Base-by-base conservation (phyloP, 768 basidiomycete species). In the Psilocybe sp. region DNA sequence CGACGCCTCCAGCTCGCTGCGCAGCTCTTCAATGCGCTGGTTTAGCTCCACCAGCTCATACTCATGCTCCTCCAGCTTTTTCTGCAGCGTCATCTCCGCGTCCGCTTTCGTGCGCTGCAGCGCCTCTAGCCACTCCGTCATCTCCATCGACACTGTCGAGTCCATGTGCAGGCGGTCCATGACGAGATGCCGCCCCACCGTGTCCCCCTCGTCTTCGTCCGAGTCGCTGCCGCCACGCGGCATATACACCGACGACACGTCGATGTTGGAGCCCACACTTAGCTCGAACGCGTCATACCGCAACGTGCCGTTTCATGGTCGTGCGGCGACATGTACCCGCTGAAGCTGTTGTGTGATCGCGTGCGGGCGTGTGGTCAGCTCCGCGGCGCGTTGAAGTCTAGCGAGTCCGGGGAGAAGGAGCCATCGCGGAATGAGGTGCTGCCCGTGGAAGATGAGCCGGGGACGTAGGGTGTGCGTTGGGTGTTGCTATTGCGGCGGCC, bases 21-120 rank as follows among this genome's bases (percentile, higher is more conserved):
- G 73, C 52, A 87, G 66, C 62, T 97, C 92, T 50, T 97, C 94
- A 50, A 96, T 63, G 28, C 80, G 75, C 3, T 68, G 69, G 60
- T 95, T 85, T 67, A 90, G 79, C 51, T 92, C 89, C 57, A 89
- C 88, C 23, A 95, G 67, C 59, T 93, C 87, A n/a, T 72, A 64
- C 65, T 96, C 93, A 56, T 92, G 90, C 45, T 92, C 88, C 10
- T 67, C 66, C 13, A 93, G 73, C 55, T 83, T 83, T 36, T 76
- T 75, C 60, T 85, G 81, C 41, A 89, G 62, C 1, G 79, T 81
- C 39, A 78, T 71, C 60, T 94, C 91, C 1, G 82, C 81, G 47
- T 95, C 93, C 41, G 80, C 68, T 54, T 94, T 95, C 14, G 79
- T 72, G 55, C 84, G 78, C 63, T 85, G 82, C 53, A 95, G 65